Base-by-base conservation (phyloP, 2,329 filamentous ascomycete species). In the Corynespora cassiicola region DNA sequence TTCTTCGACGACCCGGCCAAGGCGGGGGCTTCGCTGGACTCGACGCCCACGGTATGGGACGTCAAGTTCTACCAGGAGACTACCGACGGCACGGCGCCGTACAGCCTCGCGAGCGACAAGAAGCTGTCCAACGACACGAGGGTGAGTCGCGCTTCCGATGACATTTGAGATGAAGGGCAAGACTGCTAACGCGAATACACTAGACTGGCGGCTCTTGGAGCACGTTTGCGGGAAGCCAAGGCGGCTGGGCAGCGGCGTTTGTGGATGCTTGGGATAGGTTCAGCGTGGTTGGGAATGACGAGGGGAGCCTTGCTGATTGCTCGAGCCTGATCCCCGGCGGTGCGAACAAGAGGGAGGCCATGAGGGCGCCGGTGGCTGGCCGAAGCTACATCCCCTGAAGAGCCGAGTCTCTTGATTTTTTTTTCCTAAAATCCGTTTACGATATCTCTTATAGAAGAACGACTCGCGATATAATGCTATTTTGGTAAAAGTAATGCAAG, bases 1-100 rank as follows among this genome's bases (percentile, higher is more conserved):
- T 51, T 49, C 16, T 52, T 49, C 21, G 55, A 59, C 16, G 52
- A 63, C 26, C 53, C 56, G 1, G 40, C 50, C 3, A 39, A 54
- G 17, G 47, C 48, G 4, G 61, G 59, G 1, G 48, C 47, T 17
- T 17, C 53, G 6, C 51, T 63, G 1, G 65, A 69, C 33, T 49
- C 52, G 7, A 65, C 63, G 1, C 61, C 61, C 1, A 43, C 45
- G 7, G 22, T 43, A 2, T 66, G 57, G 41, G 63, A 67, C 27
- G 44, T 54, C 2, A 50, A 40, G 2, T 66, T 59, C 39, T 68
- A 65, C 28, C 25, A 35, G 12, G 54, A 67, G 39, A 66, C 61
- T 0, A 37, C 53, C 21, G 41, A 50, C 7, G 52, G 55, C 0
- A 55, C 52, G 3, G 58, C 59, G 5, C 58, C 61, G 8, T 58